Evolutionary conservation across 1,284 basidiomycete species (phyloP), one percentile per base, ranked within the genome.

Genomic region (Ustilago vetiveriae): DNA sequence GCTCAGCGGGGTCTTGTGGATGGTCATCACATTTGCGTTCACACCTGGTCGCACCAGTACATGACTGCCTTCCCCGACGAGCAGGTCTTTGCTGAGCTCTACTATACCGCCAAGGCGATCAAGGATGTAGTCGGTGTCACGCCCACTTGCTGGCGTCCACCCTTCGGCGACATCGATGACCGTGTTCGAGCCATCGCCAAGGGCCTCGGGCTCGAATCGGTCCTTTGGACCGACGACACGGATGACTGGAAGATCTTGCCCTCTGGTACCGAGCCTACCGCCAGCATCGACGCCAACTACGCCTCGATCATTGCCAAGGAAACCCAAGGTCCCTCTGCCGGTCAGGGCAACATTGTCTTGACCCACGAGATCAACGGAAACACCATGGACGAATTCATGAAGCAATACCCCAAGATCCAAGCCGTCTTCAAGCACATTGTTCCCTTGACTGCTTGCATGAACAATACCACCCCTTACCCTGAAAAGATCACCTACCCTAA

Each of bases 71-170:
- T 86, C 47, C 82, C 54, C 83, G 54, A 84, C 78, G 84, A 85
- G 50, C 80, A 84, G 62, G 85, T 83, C 23, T 86, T 87, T 66
- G 85, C 86, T 36, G 86, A 86, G 78, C 82, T 87, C 21, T 87
- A 85, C 77, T 86, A 86, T 82, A 84, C 85, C 24, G 82, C 82
- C 57, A 81, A 85, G 72, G 79, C 78, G 44, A 85, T 86, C 83
- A 85, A 86, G 77, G 79, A 82, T 24, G 75, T 86, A 43, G 71
- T 84, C 6, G 85, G 85, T 44, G 82, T 86, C 14, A 86, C 85
- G 3, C 83, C 84, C 6, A 79, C 75, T 35, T 84, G 83, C 79
- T 85, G 84, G 83, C 73, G 66, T 27, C 84, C 85, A 29, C 84
- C 85, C 4, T 86, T 81, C 72, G 85, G 85, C 77, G 85, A 84